Percentiles rank a stretch among this genome's conserved stretches.
phyloP scores from a whole-genome alignment of 208 protist species.

The Trypanosoma scelopori region DNA sequence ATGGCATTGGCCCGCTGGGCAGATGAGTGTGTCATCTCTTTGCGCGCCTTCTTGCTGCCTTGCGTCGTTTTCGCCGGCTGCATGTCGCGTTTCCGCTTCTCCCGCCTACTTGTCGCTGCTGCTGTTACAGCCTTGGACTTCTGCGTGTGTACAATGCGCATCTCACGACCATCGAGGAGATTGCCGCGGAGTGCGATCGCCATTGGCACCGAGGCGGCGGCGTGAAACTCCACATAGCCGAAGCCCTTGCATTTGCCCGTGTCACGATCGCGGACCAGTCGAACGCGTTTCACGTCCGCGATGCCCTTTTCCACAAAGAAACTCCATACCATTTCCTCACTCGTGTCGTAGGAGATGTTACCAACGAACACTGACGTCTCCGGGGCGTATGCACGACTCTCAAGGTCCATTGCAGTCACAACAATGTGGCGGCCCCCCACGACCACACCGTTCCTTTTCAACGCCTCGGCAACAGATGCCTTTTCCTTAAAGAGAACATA shows the following conservation, averaged over 20 bases:
- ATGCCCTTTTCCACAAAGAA: conserved; percentile 86
- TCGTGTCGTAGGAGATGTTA: conserved; percentile 84
- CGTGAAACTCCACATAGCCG: conserved; percentile 88
- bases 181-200: conserved; percentile 71
- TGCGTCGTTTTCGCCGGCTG: conserved; percentile 7
- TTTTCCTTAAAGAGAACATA: conserved; percentile 81
- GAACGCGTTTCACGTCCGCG: conserved; percentile 73
- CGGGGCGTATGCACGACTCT: conserved; percentile 67
- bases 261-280: conserved; percentile 83
- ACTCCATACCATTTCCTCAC: conserved; percentile 79
- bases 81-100: conserved; percentile 44
- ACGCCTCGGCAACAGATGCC: conserved; percentile 44
- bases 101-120: conserved; percentile 54
- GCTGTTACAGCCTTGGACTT: conserved; percentile 76
- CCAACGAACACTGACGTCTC: conserved; percentile 90
- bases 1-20: background rate
- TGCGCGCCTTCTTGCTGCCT: conserved; percentile 26
- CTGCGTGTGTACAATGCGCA: conserved; percentile 88
- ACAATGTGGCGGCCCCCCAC: conserved; percentile 80
- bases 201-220: conserved; percentile 41
- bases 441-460: conserved; percentile 67
- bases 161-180: conserved; percentile 63
- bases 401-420: conserved; percentile 70
- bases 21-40: background rate
- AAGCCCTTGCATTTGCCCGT: conserved; percentile 86